These are phyloP conservation scores for Multifurca ochricompacta DNA, from an alignment of 768 basidiomycete species.

Conservation along the genomic window DNA sequence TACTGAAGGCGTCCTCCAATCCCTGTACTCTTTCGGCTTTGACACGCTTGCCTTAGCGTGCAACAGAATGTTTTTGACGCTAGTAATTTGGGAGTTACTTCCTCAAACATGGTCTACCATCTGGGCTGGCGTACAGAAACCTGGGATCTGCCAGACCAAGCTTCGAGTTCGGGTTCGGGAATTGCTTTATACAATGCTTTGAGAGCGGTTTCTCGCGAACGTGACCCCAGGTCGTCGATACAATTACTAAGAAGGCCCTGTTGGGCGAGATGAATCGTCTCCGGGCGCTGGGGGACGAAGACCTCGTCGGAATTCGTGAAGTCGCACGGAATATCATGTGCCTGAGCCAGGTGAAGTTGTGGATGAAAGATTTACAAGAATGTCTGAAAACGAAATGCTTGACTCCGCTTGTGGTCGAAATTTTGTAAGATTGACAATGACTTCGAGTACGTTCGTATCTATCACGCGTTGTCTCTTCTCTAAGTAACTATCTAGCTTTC, in stretches of 20 bases:
- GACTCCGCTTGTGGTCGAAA: constrained; percentile 33
- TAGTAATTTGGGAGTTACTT: constrained; percentile 24
- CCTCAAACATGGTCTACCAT: constrained; percentile 56
- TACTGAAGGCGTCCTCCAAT: constrained; percentile 60
- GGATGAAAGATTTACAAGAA: constrained; percentile 40
- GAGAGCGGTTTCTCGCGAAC: constrained; percentile 74
- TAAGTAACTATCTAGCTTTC: constrained; percentile 46
- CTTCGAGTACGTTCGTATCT: constrained; percentile 51
- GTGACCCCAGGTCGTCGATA: constrained; percentile 45
- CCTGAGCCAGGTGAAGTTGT: constrained; percentile 64
- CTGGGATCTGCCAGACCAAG: constrained; percentile 83
- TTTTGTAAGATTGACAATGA: constrained; percentile 43
- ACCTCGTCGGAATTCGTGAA: constrained; percentile 66
- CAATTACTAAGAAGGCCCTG: constrained; percentile 43
- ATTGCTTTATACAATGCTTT: constrained; percentile 70
- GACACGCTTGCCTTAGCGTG: constrained; percentile 75
- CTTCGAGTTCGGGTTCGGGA: constrained; percentile 38
- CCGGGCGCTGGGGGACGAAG: constrained; percentile 62
- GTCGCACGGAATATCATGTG: constrained; percentile 70
- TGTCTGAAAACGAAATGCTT: constrained; percentile 29
- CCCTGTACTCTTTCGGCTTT: constrained; percentile 88
- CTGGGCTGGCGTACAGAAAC: constrained; percentile 92
- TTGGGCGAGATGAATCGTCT: constrained; percentile 57
- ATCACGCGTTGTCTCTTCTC: not conserved
- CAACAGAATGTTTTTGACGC: constrained; percentile 39